Percentiles rank a stretch among this genome's conserved stretches.
phyloP scores from a whole-genome alignment of 2,329 filamentous ascomycete species.

The Beauveria brongniartii region DNA sequence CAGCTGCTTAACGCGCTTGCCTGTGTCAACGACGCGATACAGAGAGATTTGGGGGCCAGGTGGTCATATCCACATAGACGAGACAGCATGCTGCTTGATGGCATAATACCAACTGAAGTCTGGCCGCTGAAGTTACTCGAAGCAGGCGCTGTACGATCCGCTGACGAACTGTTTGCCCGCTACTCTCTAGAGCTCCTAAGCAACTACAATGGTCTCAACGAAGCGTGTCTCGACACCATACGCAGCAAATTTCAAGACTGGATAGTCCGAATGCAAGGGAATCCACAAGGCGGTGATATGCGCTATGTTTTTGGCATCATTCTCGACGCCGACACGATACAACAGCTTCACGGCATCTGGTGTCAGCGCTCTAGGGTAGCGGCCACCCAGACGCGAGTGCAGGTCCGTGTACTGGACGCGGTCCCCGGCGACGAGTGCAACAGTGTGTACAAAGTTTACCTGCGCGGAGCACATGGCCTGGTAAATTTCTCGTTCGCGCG shows the following conservation, averaged over 20 bases:
- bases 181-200: neutral
- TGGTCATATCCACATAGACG: neutral
- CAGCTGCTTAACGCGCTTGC: neutral
- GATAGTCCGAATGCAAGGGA: neutral
- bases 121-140: neutral
- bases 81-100: neutral
- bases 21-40: slow-evolving; percentile 3
- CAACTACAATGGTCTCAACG: neutral
- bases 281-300: neutral
- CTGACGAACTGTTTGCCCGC: neutral
- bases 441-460: neutral
- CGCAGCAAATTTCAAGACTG: neutral
- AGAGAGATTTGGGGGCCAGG: neutral
- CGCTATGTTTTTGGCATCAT: slow-evolving; percentile 5
- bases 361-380: neutral
- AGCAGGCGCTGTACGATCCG: neutral
- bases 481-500: neutral
- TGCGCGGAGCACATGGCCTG: neutral
- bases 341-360: neutral
- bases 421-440: neutral
- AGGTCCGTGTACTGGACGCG: neutral
- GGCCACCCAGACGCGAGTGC: neutral
- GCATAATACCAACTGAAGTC: too few relatives aligned
- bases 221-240: neutral
- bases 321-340: neutral